Base-by-base conservation (phyloP, 768 basidiomycete species). In the Tubosaeta sp. region DNA sequence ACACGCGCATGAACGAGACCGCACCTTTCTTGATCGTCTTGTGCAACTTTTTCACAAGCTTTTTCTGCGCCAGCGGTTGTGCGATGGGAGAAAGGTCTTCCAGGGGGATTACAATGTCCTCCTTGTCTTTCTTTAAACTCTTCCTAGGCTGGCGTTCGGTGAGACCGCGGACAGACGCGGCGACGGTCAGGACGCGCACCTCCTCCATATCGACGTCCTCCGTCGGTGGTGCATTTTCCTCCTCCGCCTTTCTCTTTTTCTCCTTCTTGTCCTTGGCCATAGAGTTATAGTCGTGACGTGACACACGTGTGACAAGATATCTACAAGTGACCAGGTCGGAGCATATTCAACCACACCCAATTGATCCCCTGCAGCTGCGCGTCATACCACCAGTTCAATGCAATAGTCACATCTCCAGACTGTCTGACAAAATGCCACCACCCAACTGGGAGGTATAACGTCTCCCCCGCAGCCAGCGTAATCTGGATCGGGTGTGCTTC, bases 391-490 rank as follows among this genome's bases (percentile, higher is more conserved):
- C 87, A 92, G 61, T 94, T 94, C 19, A 90, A 59, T 2, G 89
- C 88, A 52, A 92, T 80, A 1, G 80, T 83, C 21, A 74, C 71
- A 52, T 75, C 72, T 4, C 75, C 78, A 4, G 78, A 72, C 63
- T 96, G 94, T 35, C 81, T 76, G 31, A 95, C 91, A 61, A 90
- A 80, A 64, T 95, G 94, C 86, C 87, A 95, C 94, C 94, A 96
- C 0, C 90, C 86, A 5, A 86, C 80, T n/a, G 94, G 94, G 18
- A 96, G 80, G 68, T 92, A 95, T 18, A 96, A 69, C 1, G 86
- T 83, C 57, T 94, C 87, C 4, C 94, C 93, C 6, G 81, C 78
- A 4, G 70, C 54, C 7, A 96, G 63, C 1, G 80, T 81, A 22
- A 94, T 76, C 12, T 75, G 70, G 30, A 94, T 77, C 1, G 92